Evolutionary conservation across 495 filamentous ascomycete genomes (phyloP), one percentile per base, ranked within the genome.

Genomic region (Amphirosellinia nigrospora): DNA sequence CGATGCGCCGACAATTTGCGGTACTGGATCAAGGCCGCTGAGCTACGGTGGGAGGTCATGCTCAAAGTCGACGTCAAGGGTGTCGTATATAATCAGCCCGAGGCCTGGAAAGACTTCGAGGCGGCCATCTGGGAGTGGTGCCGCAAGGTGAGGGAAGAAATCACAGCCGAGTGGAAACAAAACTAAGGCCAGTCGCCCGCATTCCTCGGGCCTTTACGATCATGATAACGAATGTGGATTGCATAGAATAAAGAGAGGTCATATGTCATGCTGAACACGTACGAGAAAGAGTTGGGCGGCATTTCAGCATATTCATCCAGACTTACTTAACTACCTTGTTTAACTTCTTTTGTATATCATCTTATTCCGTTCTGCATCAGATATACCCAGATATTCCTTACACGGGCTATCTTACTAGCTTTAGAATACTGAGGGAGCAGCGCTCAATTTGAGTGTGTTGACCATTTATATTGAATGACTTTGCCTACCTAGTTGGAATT

Each of bases 11-110:
- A 99, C 63, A 99, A 99, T 75, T 86, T 99, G 43, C 87, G 93
- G 13, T 99, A 89, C 83, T 99, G 96, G 95, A 86, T 93, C 78
- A 99, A 99, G 81, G 96, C 96, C 23, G 93, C 94, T 7, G 93
- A 98, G 81, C 86, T 98, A 61, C 88, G 96, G 30, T 99, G 94
- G 93, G 96, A 98, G 81, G 87, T 93, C 23, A 88, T 92, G 69
- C 84, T 98, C 64, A 89, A 93, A 73, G 86, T 97, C 64, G 93
- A 97, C 75, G 93, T 94, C 30, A 90, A 94, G 83, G 93, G 89
- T 13, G 90, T 98, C 15, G 94, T 97, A 7, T 88, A 94, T 70
- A 86, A 82, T 64, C 86, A 84, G 60, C 86, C 87, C 64, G 82
- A 84, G 61, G 89, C 91, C 13, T 97, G 93, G 93, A 82, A 83